Percentiles rank a stretch among this genome's conserved stretches.
Evolutionary conservation across 2,329 filamentous ascomycete genomes (phyloP).

Genomic region (Colletotrichum sojae): DNA sequence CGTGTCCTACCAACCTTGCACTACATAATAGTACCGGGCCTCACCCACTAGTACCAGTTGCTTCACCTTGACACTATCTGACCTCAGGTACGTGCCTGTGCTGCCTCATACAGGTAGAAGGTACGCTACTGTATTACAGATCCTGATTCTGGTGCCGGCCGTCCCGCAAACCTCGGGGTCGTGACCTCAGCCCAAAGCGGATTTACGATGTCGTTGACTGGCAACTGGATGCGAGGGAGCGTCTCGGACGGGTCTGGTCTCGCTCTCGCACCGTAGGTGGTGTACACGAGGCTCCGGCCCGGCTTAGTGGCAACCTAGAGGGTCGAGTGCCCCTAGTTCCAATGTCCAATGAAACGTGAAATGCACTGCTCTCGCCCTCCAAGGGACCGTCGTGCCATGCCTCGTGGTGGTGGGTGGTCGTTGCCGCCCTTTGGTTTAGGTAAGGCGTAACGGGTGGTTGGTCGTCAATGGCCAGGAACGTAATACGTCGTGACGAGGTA

Average conservation of each 20-base stretch:
- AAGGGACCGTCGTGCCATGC: conserved; percentile 20
- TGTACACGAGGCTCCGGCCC: conserved; percentile 28
- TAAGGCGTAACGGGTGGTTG: conserved; percentile 18
- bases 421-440: no score
- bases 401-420: conserved; percentile 21
- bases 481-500: not conserved
- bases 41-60: no score
- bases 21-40: no score
- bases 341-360: conserved; percentile 6
- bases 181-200: conserved; percentile 1
- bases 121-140: no score
- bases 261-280: no score
- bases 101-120: no score
- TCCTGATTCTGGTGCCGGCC: no score
- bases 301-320: conserved; percentile 4
- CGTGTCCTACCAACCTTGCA: not conserved
- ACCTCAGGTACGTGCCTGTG: no score
- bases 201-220: conserved; percentile 21
- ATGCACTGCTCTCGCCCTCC: not conserved
- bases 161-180: not conserved
- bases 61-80: no score
- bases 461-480: not conserved
- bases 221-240: conserved; percentile 31
- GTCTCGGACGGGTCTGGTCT: conserved; percentile 27
- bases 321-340: not conserved